phyloP scores from a whole-genome alignment of 306 rosid genomes.

The Rosa persica region DNA sequence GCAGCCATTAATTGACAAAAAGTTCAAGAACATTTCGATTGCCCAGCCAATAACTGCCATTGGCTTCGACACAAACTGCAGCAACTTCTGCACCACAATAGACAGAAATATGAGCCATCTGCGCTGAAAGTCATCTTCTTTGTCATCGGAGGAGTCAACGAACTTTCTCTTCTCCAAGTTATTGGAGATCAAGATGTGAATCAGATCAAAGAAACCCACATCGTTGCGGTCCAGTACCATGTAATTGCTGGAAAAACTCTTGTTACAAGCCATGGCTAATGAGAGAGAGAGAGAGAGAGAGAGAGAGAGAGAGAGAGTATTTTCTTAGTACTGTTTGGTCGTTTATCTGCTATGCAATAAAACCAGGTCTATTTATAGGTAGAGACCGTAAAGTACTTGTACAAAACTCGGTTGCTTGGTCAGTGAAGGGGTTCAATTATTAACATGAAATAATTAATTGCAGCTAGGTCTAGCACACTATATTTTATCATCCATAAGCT shows the following conservation, averaged over 20 bases:
- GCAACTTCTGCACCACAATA: constrained; percentile 43
- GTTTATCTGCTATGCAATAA: neutral
- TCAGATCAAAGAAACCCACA: constrained; percentile 49
- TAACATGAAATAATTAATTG: neutral
- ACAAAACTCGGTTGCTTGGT: neutral
- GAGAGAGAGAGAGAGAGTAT: neutral
- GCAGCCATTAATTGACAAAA: constrained; percentile 40
- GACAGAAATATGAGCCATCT: constrained; percentile 69
- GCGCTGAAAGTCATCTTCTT: constrained; percentile 31
- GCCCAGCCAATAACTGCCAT: constrained; percentile 42
- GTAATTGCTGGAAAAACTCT: constrained; percentile 42
- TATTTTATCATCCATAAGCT: neutral
- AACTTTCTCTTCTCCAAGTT: constrained; percentile 40
- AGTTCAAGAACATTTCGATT: constrained; percentile 46
- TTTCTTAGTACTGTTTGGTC: neutral
- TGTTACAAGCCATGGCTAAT: constrained; percentile 28
- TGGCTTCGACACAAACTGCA: constrained; percentile 37
- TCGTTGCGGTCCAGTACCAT: constrained; percentile 60
- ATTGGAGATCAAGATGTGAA: constrained; percentile 37
- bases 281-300: neutral
- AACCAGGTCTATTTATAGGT: neutral
- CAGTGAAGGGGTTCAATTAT: neutral
- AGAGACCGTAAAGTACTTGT: neutral
- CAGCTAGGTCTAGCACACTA: neutral
- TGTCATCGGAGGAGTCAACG: constrained; percentile 36